Percentiles rank a stretch among this genome's conserved stretches.
These are phyloP conservation scores for Exophiala sideris DNA, from an alignment of 2,329 filamentous ascomycete genomes.

Conservation along the genomic window DNA sequence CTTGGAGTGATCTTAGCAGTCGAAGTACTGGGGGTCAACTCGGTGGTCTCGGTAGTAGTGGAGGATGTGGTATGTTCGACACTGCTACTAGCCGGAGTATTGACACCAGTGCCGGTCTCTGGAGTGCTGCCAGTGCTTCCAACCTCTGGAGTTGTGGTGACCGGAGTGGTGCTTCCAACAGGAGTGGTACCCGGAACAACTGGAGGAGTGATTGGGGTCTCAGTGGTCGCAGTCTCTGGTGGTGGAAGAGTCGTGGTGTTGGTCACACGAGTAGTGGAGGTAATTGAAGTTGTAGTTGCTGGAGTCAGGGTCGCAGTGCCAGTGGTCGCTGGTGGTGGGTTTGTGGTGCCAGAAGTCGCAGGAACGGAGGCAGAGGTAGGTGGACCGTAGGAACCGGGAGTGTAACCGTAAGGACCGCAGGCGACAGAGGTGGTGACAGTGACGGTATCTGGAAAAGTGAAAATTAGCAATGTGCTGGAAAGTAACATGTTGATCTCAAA, in stretches of 20 bases:
- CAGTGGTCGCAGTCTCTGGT: constrained; percentile 2
- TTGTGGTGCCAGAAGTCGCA: constrained; percentile 2
- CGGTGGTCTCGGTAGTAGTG: constrained; percentile 11
- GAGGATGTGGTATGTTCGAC: constrained; percentile 10
- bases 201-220: constrained; percentile 10
- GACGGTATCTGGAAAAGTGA: constrained; percentile 2
- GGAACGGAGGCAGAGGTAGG: constrained; percentile 8
- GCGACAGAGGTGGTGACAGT: constrained; percentile 10
- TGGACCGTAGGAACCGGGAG: not conserved
- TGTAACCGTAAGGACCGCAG: constrained; percentile 3
- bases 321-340: constrained; percentile 5
- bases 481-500: not conserved
- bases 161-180: not conserved
- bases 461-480: constrained; percentile 8
- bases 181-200: constrained; percentile 12
- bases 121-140: constrained; percentile 12
- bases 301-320: not conserved
- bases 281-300: constrained; percentile 1
- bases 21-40: constrained; percentile 12
- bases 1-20: constrained; percentile 17
- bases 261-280: not conserved
- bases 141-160: constrained; percentile 5
- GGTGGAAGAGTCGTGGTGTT: not conserved
- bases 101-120: constrained; percentile 4
- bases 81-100: constrained; percentile 6